phyloP scores from a whole-genome alignment of 495 filamentous ascomycete genomes.

The Baudoinia panamericana region DNA sequence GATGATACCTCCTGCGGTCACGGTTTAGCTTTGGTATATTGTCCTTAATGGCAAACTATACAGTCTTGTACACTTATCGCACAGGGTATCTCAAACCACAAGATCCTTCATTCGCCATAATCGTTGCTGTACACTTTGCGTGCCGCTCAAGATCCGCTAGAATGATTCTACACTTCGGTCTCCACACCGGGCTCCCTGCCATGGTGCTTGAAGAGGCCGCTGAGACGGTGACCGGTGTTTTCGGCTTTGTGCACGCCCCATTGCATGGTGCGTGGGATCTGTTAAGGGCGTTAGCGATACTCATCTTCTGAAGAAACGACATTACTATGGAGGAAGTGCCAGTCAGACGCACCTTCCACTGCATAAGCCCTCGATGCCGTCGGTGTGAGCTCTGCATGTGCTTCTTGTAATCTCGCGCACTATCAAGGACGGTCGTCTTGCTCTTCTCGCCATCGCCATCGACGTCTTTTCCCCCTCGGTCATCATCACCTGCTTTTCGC shows the following conservation, averaged over 20 bases:
- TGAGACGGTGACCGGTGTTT: conserved; percentile 25
- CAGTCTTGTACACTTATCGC: no score
- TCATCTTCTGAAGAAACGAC: background rate
- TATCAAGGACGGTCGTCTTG: conserved; percentile 28
- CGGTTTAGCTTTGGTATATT: no score
- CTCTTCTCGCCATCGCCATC: conserved; percentile 22
- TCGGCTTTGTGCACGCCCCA: conserved; percentile 32
- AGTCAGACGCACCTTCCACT: conserved; percentile 36
- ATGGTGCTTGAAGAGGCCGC: conserved; percentile 29
- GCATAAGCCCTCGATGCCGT: conserved; percentile 34
- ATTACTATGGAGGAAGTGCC: background rate
- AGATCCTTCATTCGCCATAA: no score
- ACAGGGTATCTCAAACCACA: no score
- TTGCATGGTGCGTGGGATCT: conserved; percentile 30
- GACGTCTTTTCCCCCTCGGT: background rate
- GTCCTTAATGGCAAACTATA: no score
- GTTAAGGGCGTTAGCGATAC: background rate
- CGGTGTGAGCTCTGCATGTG: conserved; percentile 33
- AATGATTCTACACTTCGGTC: conserved; percentile 31
- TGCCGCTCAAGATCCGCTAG: no score
- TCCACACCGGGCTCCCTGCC: conserved; percentile 32
- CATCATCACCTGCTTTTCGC: background rate
- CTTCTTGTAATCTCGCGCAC: conserved; percentile 32
- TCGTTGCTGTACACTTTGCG: no score
- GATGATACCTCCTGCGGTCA: no score